Base-by-base conservation (phyloP, 202 grass and related monocot species). In the Tripidium arundinaceum region DNA sequence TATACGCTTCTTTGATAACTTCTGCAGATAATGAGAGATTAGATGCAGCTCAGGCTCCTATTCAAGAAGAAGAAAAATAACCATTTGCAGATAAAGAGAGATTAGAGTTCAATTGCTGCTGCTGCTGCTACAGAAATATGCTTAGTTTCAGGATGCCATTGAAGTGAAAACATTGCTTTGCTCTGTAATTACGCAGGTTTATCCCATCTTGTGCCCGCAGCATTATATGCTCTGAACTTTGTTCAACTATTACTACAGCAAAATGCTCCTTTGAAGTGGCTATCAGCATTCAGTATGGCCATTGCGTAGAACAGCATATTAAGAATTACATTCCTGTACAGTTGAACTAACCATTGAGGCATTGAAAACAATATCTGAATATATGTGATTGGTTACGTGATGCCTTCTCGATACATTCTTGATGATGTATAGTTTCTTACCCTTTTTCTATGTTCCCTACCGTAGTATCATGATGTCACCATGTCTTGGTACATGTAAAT, bases 1-100 rank as follows among this genome's bases (percentile, higher is more conserved):
- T 82, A 26, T 73, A 28, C 65, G n/a, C 33, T 72, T 70, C 25
- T 75, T 57, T 28, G 54, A 68, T 75, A 54, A 34, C 11, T 57
- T 83, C 11, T 60, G 55, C 68, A 83, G 27, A 79, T 85, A 86
- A 74, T 74, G 68, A 50, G 73, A 74, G 59, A 83, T 42, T 69
- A 82, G 37, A 85, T 79, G 60, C 75, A 83, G 61, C 52, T 78
- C 50, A 74, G 13, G 69, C 12, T 79, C 26, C 14, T 72, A 27
- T 86, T 67, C 40, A 79, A 47, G 31, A 68, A 72, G 66, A 78
- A 67, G 38, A 77, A 52, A n/a, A 68, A 52, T 34, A 78, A 58
- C 11, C 67, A 54, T 62, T 57, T 70, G 29, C 68, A 33, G 31
- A 33, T 33, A 33, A 33, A 33, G n/a, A n/a, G n/a, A n/a, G n/a